These are phyloP conservation scores for Pyrus pyrifolia DNA, from an alignment of 306 rosid genomes.

Conservation along the genomic window DNA sequence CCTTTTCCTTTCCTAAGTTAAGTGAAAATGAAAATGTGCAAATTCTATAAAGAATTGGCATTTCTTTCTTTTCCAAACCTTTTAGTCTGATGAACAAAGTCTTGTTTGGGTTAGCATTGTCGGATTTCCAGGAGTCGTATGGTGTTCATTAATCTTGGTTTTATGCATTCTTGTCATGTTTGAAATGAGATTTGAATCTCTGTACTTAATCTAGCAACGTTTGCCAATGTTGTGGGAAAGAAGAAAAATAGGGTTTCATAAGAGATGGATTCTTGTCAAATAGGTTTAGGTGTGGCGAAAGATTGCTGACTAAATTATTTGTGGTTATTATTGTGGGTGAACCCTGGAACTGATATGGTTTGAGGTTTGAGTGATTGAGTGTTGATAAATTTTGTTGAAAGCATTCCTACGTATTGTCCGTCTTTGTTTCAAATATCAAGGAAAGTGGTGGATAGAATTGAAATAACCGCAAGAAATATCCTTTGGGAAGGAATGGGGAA, in stretches of 20 bases:
- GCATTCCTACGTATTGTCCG: neutral
- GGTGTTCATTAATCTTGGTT: neutral
- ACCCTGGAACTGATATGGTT: neutral
- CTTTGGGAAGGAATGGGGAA: neutral
- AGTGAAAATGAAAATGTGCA: neutral
- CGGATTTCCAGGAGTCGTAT: neutral
- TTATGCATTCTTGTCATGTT: neutral
- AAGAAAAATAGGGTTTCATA: neutral
- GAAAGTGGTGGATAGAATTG: neutral
- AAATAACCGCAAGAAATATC: neutral
- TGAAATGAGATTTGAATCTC: neutral
- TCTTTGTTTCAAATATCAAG: neutral
- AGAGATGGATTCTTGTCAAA: neutral
- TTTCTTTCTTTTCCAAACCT: neutral
- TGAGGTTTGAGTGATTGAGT: too few relatives aligned
- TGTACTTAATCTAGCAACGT: neutral
- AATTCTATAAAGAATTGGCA: neutral
- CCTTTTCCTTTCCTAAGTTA: neutral
- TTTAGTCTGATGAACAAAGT: neutral
- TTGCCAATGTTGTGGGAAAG: neutral
- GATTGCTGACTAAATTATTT: neutral
- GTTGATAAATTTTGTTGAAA: neutral
- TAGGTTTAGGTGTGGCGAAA: neutral
- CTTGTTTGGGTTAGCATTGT: neutral
- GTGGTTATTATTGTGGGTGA: neutral